Evolutionary conservation across 345 rosid genomes (phyloP).

Genomic region (Salix viminalis): DNA sequence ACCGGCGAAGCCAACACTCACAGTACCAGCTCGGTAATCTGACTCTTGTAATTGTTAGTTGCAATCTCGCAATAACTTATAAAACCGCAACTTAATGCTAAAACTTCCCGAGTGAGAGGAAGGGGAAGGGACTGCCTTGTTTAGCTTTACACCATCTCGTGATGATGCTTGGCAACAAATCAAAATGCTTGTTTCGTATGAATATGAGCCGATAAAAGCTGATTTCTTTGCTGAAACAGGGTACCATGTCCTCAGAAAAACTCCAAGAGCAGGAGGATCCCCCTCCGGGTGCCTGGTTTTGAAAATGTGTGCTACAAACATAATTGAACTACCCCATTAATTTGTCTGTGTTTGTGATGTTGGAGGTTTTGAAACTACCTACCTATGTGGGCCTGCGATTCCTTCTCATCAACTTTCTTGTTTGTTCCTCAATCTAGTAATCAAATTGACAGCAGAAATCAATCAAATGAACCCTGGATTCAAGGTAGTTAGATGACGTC

Average conservation of each 20-base stretch:
- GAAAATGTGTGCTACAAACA: background rate
- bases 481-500: background rate
- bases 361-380: background rate
- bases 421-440: background rate
- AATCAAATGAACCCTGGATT: background rate
- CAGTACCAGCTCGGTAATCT: background rate
- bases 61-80: background rate
- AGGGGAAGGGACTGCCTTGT: no score
- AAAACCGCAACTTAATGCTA: no score
- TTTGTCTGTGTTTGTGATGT: background rate
- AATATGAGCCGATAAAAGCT: background rate
- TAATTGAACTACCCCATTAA: background rate
- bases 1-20: background rate
- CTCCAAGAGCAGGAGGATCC: background rate
- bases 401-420: background rate
- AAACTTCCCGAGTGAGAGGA: no score
- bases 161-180: background rate
- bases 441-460: background rate
- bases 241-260: background rate
- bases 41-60: background rate
- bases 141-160: background rate
- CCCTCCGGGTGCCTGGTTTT: background rate
- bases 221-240: background rate
- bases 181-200: background rate
- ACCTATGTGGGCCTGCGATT: background rate